phyloP scores from a whole-genome alignment of 768 basidiomycete species.

The Tulasnella sp. region DNA sequence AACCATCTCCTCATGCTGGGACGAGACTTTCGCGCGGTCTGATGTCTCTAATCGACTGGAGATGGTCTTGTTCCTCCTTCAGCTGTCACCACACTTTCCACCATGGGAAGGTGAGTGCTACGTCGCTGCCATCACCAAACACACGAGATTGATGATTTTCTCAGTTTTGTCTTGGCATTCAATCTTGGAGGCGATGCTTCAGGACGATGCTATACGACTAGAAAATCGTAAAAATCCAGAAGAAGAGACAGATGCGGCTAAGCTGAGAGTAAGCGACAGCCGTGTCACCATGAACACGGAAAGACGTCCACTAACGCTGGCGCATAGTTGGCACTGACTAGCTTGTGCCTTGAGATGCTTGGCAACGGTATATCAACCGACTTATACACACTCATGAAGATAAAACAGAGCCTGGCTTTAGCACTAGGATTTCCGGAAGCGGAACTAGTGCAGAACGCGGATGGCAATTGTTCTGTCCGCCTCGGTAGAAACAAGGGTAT shows the following conservation, averaged over 20 bases:
- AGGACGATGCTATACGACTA: slow-evolving; percentile 40
- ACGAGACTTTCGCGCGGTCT: slow-evolving; percentile 45
- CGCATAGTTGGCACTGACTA: slow-evolving; percentile 42
- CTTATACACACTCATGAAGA: slow-evolving; percentile 40
- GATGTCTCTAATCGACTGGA: slow-evolving; percentile 47
- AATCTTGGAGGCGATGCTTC: slow-evolving; percentile 46
- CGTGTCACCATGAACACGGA: slow-evolving; percentile 33
- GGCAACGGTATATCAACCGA: slow-evolving; percentile 51
- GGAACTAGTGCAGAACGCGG: slow-evolving; percentile 35
- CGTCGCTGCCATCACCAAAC: background rate
- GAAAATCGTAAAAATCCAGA: background rate
- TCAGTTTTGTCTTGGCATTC: slow-evolving; percentile 57
- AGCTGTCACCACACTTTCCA: slow-evolving; percentile 58
- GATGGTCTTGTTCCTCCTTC: slow-evolving; percentile 52
- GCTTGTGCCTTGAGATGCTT: slow-evolving; percentile 56
- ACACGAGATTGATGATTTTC: background rate
- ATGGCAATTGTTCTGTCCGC: slow-evolving; percentile 42
- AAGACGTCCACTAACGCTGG: slow-evolving; percentile 26
- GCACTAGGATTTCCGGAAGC: slow-evolving; percentile 49
- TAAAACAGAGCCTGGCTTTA: slow-evolving; percentile 41
- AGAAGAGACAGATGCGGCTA: background rate
- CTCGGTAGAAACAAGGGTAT: slow-evolving; percentile 41
- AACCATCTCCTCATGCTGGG: slow-evolving; percentile 57
- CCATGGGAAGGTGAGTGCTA: slow-evolving; percentile 47
- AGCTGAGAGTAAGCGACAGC: slow-evolving; percentile 26